Percentiles rank a stretch among this genome's conserved stretches.
Evolutionary conservation across 768 basidiomycete genomes (phyloP).

Genomic region (Phylloporus sp.): DNA sequence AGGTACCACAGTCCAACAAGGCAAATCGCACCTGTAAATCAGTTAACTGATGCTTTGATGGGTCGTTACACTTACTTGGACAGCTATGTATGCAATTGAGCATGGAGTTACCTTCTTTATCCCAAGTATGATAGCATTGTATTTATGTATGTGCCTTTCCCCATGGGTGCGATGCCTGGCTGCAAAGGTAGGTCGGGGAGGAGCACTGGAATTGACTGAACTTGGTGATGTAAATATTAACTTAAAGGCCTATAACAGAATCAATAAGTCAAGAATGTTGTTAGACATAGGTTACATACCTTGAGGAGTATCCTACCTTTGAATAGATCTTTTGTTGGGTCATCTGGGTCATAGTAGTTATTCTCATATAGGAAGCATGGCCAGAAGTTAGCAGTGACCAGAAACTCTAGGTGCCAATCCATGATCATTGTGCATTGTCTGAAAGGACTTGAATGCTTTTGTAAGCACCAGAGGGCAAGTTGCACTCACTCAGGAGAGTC

Average conservation of each 20-base stretch:
- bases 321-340: background rate
- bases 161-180: background rate
- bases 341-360: too few species aligned
- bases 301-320: background rate
- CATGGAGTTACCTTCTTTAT: background rate
- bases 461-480: too few species aligned
- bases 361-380: too few species aligned
- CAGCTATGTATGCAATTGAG: constrained; percentile 1
- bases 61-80: background rate
- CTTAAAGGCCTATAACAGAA: background rate
- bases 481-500: too few species aligned
- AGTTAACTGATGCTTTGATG: too few species aligned
- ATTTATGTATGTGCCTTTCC: background rate
- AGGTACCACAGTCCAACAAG: too few species aligned
- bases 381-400: too few species aligned
- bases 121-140: background rate
- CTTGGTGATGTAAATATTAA: background rate
- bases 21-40: too few species aligned
- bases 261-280: background rate
- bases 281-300: background rate
- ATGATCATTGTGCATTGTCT: too few species aligned
- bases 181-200: too few species aligned
- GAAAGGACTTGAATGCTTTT: too few species aligned
- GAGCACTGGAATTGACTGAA: background rate
- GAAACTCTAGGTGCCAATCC: too few species aligned